These are phyloP conservation scores for Xylaria multiplex DNA, from an alignment of 2,329 filamentous ascomycete species.

Conservation along the genomic window DNA sequence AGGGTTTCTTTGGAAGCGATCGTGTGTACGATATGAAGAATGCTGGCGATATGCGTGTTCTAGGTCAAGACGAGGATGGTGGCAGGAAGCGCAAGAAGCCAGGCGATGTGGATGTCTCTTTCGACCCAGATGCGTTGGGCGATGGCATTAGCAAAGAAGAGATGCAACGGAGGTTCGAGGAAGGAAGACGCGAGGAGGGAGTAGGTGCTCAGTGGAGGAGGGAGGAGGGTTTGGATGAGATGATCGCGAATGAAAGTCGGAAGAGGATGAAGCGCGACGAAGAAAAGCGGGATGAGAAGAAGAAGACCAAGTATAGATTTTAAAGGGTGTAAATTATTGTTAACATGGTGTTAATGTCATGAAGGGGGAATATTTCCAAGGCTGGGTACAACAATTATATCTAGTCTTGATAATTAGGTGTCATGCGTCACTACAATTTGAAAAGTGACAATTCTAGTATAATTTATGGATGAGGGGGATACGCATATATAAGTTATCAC, in stretches of 20 bases:
- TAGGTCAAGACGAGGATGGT: slow-evolving; percentile 81
- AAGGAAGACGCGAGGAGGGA: slow-evolving; percentile 72
- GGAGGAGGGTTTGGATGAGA: slow-evolving; percentile 91
- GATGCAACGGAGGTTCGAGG: slow-evolving; percentile 82
- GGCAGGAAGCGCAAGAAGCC: slow-evolving; percentile 90
- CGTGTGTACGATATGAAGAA: slow-evolving; percentile 87
- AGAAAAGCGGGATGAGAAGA: slow-evolving; percentile 76
- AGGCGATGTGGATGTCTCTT: slow-evolving; percentile 91
- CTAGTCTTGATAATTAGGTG: too few species aligned
- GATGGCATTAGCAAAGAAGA: slow-evolving; percentile 85
- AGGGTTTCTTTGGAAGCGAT: slow-evolving; percentile 96
- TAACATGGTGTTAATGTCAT: not conserved
- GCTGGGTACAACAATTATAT: too few species aligned
- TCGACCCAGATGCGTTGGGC: slow-evolving; percentile 84
- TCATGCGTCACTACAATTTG: too few species aligned
- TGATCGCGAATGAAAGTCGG: slow-evolving; percentile 93
- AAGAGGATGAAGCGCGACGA: slow-evolving; percentile 91
- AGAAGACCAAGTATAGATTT: slow-evolving; percentile 60
- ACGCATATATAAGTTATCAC: too few species aligned
- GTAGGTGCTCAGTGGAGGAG: slow-evolving; percentile 74
- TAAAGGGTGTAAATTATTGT: slow-evolving; percentile 42
- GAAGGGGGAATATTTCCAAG: too few species aligned
- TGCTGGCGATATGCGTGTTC: slow-evolving; percentile 69
- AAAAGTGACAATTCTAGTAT: too few species aligned
- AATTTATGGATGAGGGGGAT: too few species aligned